phyloP scores from a whole-genome alignment of 176 grass and related monocot genomes.

The Aegilops bicornis region DNA sequence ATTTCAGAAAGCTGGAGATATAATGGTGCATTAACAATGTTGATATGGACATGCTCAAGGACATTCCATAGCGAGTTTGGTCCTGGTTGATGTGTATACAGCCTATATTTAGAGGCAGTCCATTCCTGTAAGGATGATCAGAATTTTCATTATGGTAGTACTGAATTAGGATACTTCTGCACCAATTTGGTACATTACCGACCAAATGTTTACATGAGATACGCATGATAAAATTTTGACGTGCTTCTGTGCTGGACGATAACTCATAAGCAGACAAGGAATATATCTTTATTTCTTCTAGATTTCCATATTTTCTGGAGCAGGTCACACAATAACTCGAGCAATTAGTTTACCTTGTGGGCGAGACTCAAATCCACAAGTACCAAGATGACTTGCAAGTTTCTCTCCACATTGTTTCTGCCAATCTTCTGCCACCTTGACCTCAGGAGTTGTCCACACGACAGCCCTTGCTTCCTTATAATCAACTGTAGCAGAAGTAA shows the following conservation, averaged over 20 bases:
- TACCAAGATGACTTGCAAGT: conserved; percentile 76
- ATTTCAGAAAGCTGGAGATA: conserved; percentile 5
- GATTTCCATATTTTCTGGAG: not conserved
- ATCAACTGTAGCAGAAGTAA: conserved; percentile 67
- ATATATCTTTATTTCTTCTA: not conserved
- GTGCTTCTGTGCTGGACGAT: not conserved
- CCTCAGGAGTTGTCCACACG: conserved; percentile 58
- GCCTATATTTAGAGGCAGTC: not conserved
- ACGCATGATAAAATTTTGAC: not conserved
- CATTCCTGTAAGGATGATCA: not conserved
- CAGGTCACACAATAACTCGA: not conserved
- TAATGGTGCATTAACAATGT: not conserved
- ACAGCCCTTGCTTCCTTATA: conserved; percentile 64
- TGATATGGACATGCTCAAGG: not conserved
- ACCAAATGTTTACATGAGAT: not conserved
- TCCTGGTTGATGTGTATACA: not conserved
- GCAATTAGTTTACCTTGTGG: conserved; percentile 39
- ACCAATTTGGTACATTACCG: not conserved
- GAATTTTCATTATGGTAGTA: not conserved
- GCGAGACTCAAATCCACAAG: conserved; percentile 82
- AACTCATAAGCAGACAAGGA: not conserved
- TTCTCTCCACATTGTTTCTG: conserved; percentile 69
- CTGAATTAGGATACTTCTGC: not conserved
- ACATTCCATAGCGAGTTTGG: not conserved
- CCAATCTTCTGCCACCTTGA: conserved; percentile 53